Percentiles rank a stretch among this genome's conserved stretches.
Evolutionary conservation across 129 eudicot genomes (phyloP).

Genomic region (Flaveria robusta): DNA sequence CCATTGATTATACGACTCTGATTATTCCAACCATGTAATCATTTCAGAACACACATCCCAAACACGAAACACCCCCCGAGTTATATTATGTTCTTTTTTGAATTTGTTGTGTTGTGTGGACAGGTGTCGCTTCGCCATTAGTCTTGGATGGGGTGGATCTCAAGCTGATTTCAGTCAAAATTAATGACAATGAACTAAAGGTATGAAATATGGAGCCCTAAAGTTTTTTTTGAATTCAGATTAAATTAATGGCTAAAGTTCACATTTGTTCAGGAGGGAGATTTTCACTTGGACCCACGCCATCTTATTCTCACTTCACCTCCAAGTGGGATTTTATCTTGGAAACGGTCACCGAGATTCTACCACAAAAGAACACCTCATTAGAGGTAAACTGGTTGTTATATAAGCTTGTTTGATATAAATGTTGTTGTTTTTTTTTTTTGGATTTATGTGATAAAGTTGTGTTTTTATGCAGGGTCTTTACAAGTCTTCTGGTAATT

Average conservation of each 20-base stretch:
- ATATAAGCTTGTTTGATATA: not conserved
- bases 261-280: constrained; percentile 55
- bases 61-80: not conserved
- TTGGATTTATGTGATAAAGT: not conserved
- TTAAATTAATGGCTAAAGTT: not conserved
- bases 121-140: constrained; percentile 69
- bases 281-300: constrained; percentile 58
- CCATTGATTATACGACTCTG: not conserved
- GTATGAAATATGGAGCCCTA: constrained; percentile 33
- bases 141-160: constrained; percentile 81
- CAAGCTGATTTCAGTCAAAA: constrained; percentile 65
- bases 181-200: constrained; percentile 63
- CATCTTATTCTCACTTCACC: constrained; percentile 71
- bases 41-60: not conserved
- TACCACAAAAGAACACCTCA: constrained; percentile 84
- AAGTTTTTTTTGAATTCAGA: constrained; percentile 4
- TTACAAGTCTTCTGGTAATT: constrained; percentile 91
- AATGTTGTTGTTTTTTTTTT: not conserved
- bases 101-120: constrained; percentile 1
- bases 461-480: constrained; percentile 69
- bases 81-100: not conserved
- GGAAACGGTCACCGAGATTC: constrained; percentile 75
- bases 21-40: not conserved
- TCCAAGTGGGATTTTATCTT: constrained; percentile 66
- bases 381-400: constrained; percentile 59